Evolutionary conservation across 176 grass and related monocot genomes (phyloP).

Genomic region (Cenchrus americanus): DNA sequence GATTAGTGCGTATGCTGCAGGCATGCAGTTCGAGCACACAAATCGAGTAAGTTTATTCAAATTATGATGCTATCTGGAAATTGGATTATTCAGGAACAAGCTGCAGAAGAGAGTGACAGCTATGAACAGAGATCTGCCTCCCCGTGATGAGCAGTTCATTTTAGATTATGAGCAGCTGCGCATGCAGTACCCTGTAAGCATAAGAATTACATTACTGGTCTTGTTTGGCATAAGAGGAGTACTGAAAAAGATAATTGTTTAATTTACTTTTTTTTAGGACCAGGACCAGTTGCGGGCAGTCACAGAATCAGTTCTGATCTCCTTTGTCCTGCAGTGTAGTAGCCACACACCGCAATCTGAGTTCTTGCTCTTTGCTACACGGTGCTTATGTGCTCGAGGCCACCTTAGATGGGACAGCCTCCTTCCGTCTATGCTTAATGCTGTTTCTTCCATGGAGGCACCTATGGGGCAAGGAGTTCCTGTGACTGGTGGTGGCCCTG

Average conservation of each 20-base stretch:
- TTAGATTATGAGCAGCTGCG: conserved; percentile 82
- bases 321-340: conserved; percentile 82
- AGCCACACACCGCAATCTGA: conserved; percentile 85
- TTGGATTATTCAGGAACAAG: conserved; percentile 80
- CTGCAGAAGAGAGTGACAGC: conserved; percentile 89
- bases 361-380: conserved; percentile 93
- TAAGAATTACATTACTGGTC: conserved; percentile 18
- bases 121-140: conserved; percentile 70
- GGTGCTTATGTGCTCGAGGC: conserved; percentile 66
- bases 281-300: conserved; percentile 82
- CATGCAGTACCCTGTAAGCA: conserved; percentile 66
- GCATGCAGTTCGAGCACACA: background rate
- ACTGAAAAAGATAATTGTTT: conserved; percentile 32
- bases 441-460: conserved; percentile 64
- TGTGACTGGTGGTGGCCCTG: conserved; percentile 34
- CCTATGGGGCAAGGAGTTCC: conserved; percentile 53
- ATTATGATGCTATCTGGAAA: conserved; percentile 16
- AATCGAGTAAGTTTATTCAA: conserved; percentile 23
- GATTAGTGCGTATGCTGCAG: conserved; percentile 11
- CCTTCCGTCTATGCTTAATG: conserved; percentile 80
- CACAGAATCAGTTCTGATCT: conserved; percentile 88
- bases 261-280: conserved; percentile 58
- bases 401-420: conserved; percentile 92
- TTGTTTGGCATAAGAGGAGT: conserved; percentile 19
- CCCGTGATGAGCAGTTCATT: conserved; percentile 88